A percentile compares a stretch with the other conserved stretches of the same genome.
These are phyloP conservation scores for Mycena metata DNA, from an alignment of 768 basidiomycete genomes.

Conservation along the genomic window DNA sequence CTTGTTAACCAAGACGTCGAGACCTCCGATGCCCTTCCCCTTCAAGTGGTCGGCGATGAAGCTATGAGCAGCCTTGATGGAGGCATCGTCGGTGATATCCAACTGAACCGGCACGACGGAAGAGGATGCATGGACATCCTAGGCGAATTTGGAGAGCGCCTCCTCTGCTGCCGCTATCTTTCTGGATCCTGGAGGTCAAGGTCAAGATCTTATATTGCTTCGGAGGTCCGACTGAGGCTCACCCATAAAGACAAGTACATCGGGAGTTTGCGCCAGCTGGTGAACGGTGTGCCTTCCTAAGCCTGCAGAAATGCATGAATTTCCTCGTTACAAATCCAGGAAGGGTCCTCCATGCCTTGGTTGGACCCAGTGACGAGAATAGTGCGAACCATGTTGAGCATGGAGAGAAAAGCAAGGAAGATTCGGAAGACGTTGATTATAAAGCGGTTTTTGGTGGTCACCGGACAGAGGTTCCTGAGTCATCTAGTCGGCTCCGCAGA, in stretches of 20 bases:
- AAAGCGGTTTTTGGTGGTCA: too few species aligned
- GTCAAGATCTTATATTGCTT: neutral
- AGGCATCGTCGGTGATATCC: constrained; percentile 25
- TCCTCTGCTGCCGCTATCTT: constrained; percentile 23
- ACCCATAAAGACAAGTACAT: constrained; percentile 25
- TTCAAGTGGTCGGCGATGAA: constrained; percentile 13
- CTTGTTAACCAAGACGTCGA: constrained; percentile 29
- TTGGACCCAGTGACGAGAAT: constrained; percentile 31
- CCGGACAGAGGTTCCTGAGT: too few species aligned
- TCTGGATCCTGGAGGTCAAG: constrained; percentile 10
- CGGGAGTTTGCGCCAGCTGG: constrained; percentile 14
- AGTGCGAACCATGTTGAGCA: constrained; percentile 1
- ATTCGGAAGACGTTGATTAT: too few species aligned
- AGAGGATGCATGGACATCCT: constrained; percentile 19
- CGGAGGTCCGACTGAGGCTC: neutral
- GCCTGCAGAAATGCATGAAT: neutral
- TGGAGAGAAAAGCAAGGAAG: too few species aligned
- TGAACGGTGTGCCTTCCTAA: constrained; percentile 28
- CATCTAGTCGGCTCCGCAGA: too few species aligned
- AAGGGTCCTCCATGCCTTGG: constrained; percentile 4
- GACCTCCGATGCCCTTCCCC: neutral
- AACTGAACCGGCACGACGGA: constrained; percentile 26
- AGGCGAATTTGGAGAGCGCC: constrained; percentile 14
- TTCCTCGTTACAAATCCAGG: neutral
- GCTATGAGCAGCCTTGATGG: constrained; percentile 9